phyloP scores from a whole-genome alignment of 768 basidiomycete species.

The Auricularia auricula-judae region DNA sequence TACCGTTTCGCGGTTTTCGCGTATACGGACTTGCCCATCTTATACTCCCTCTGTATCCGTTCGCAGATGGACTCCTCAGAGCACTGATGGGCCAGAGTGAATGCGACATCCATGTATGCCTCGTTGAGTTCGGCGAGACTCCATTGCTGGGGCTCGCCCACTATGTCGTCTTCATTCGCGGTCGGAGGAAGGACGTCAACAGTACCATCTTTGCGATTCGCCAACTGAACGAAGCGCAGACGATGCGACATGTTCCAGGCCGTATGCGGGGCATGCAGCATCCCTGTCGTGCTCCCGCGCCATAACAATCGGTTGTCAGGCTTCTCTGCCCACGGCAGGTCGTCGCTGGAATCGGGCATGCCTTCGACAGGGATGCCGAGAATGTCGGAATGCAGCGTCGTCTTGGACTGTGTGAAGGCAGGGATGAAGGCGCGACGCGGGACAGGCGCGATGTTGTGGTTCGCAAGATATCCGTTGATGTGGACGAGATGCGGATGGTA shows the following conservation, averaged over 20 bases:
- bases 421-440: slow-evolving; percentile 35
- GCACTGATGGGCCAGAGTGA: slow-evolving; percentile 32
- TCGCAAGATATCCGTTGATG: slow-evolving; percentile 37
- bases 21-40: slow-evolving; percentile 35
- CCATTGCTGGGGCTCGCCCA: slow-evolving; percentile 23
- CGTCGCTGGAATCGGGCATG: slow-evolving; percentile 27
- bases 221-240: slow-evolving; percentile 30
- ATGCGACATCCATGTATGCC: slow-evolving; percentile 50
- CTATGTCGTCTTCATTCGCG: slow-evolving; percentile 12
- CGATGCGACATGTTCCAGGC: slow-evolving; percentile 45
- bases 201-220: slow-evolving; percentile 31
- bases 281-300: slow-evolving; percentile 70
- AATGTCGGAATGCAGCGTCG: slow-evolving; percentile 44
- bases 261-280: slow-evolving; percentile 26
- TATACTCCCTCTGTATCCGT: slow-evolving; percentile 33
- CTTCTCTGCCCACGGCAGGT: slow-evolving; percentile 58
- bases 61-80: slow-evolving; percentile 37
- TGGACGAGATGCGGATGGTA: slow-evolving; percentile 26
- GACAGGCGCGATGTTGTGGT: neutral
- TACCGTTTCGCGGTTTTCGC: slow-evolving; percentile 41
- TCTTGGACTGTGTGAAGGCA: slow-evolving; percentile 41
- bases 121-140: slow-evolving; percentile 28
- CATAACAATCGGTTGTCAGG: slow-evolving; percentile 50
- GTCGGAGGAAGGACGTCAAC: slow-evolving; percentile 28
- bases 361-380: slow-evolving; percentile 13